Base-by-base conservation (phyloP, 139 green algal genomes). In the Coelastrella sp. region DNA sequence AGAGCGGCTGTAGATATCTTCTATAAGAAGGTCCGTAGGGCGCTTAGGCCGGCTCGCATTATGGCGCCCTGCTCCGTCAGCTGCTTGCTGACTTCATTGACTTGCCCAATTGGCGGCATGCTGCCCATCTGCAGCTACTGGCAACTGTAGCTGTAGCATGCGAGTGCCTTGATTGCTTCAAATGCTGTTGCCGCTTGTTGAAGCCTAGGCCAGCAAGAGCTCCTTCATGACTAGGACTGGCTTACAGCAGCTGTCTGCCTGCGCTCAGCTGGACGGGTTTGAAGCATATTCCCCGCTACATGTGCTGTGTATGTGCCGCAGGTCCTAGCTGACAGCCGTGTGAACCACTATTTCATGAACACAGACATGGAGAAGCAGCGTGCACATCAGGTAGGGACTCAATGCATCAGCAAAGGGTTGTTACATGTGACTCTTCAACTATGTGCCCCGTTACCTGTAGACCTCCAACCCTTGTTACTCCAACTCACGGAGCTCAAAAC, bases 301-400 rank as follows among this genome's bases (percentile, higher is more conserved):
- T 13, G 71, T 77, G 19, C 71, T 32, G 16, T 47, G 47, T 74
- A 16, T 74, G n/a, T 32, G 65, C 47, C 68, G 20, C n/a, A 89
- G 84, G 84, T 89, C 17, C 84, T 89, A 10, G 84, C 71, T 59
- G 84, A 89, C 19, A 32, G 17, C 56, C 68, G 71, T 19, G 64
- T 89, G 13, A 89, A 58, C n/a, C 68, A 80, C 54, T 89, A 82
- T 71, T 89, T 89, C 64, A 54, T 10, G 5, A 22, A 32, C 16
- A 81, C 73, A 7, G 56, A 80, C 57, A 89, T 89, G 84, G 23
- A 71, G 68, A 87, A 87, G 81, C 81, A 87, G 54, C 77, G 77
- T 22, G 77, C 47, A 14, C 77, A 83, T 64, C 77, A 83, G 77
- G 77, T 83, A 10, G 7, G 74, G 73, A 7, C 73, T 23, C 20